These are phyloP conservation scores for Kwoniella pini DNA, from an alignment of 768 basidiomycete species.

Conservation along the genomic window DNA sequence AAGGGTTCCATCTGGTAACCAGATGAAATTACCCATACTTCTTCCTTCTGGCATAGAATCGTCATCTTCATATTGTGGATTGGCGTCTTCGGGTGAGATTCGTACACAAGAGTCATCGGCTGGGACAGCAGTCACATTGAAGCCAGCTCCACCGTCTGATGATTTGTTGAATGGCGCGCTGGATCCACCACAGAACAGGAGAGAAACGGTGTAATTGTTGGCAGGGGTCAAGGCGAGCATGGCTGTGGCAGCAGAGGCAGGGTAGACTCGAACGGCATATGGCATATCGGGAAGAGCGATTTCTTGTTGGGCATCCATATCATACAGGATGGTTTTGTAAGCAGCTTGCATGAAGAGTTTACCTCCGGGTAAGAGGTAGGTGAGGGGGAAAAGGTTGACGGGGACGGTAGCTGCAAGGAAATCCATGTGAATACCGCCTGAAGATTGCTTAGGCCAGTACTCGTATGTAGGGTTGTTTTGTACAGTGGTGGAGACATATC, in stretches of 20 bases:
- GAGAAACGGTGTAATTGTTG: slow-evolving; percentile 81
- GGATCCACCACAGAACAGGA: slow-evolving; percentile 89
- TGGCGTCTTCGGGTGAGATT: slow-evolving; percentile 65
- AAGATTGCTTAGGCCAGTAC: slow-evolving; percentile 73
- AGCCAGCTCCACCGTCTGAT: slow-evolving; percentile 70
- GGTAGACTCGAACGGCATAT: slow-evolving; percentile 56
- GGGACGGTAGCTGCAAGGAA: slow-evolving; percentile 71
- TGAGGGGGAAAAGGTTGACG: slow-evolving; percentile 70
- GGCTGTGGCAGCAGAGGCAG: slow-evolving; percentile 76
- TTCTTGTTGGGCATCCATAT: slow-evolving; percentile 65
- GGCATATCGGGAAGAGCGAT: slow-evolving; percentile 64
- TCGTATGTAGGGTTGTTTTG: slow-evolving; percentile 69
- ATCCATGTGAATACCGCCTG: slow-evolving; percentile 63
- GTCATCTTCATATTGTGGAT: slow-evolving; percentile 50
- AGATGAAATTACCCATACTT: slow-evolving; percentile 90
- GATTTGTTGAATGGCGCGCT: slow-evolving; percentile 61
- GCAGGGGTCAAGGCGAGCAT: slow-evolving; percentile 89
- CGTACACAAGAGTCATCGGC: slow-evolving; percentile 77
- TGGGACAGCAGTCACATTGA: slow-evolving; percentile 59
- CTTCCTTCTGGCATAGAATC: slow-evolving; percentile 51
- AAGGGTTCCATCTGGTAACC: slow-evolving; percentile 59
- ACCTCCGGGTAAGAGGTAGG: slow-evolving; percentile 63
- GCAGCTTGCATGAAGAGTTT: slow-evolving; percentile 56
- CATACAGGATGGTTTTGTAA: slow-evolving; percentile 61
- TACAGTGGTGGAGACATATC: slow-evolving; percentile 69